A percentile compares a stretch with the other conserved stretches of the same genome.
These are phyloP conservation scores for Sporothrix euskadiensis DNA, from an alignment of 2,329 filamentous ascomycete species.

Conservation along the genomic window DNA sequence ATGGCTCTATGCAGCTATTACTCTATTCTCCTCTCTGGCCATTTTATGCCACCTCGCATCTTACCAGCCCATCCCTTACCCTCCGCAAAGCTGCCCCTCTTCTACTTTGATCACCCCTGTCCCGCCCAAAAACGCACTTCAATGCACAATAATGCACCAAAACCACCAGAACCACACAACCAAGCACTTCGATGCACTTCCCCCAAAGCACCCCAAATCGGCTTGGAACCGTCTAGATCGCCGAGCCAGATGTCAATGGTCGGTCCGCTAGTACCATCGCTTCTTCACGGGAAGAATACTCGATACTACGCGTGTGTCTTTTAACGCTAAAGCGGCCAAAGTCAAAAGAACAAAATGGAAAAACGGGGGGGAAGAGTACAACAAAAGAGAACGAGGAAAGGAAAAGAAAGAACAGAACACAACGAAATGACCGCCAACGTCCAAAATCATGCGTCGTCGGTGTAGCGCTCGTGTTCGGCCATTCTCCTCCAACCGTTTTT, in stretches of 20 bases:
- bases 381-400: background rate
- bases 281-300: background rate
- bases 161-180: background rate
- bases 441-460: background rate
- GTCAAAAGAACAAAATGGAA: background rate
- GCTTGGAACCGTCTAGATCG: conserved; percentile 15
- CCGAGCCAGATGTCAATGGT: conserved; percentile 17
- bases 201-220: background rate
- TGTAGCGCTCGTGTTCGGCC: background rate
- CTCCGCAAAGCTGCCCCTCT: conserved; percentile 21
- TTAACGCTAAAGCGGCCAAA: background rate
- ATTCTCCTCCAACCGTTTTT: conserved; percentile 24
- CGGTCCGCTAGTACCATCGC: conserved; percentile 11
- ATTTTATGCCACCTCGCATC: background rate
- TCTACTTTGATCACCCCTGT: conserved; percentile 13
- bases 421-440: background rate
- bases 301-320: background rate
- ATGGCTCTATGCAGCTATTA: background rate
- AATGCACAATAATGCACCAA: background rate
- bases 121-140: background rate
- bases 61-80: background rate
- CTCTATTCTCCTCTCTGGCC: background rate
- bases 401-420: background rate
- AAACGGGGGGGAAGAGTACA: background rate
- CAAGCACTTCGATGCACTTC: background rate